These are phyloP conservation scores for Syncephalastrum racemosum DNA, from an alignment of 371 early-diverging fungal species.

Conservation along the genomic window DNA sequence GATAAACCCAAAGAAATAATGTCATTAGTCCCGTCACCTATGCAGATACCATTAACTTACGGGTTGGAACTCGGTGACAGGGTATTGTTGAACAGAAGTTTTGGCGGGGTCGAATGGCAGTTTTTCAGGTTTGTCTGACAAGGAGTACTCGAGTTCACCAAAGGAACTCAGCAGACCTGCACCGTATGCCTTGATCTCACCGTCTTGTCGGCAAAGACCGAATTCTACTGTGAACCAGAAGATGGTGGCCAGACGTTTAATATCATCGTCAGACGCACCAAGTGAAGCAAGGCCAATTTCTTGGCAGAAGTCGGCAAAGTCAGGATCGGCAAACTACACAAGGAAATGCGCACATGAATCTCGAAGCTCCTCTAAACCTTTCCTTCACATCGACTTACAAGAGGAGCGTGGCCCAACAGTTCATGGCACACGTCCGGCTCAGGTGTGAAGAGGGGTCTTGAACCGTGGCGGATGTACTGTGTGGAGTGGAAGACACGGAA, in stretches of 20 bases:
- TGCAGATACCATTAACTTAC: slow-evolving; percentile 23
- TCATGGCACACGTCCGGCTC: slow-evolving; percentile 94
- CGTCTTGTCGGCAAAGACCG: slow-evolving; percentile 87
- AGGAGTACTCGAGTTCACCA: slow-evolving; percentile 91
- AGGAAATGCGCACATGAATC: not conserved
- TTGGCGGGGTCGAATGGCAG: slow-evolving; percentile 84
- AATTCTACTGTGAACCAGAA: slow-evolving; percentile 97
- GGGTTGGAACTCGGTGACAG: slow-evolving; percentile 95
- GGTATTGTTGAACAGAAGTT: slow-evolving; percentile 83
- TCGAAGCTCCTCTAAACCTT: not conserved
- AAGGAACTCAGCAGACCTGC: slow-evolving; percentile 95
- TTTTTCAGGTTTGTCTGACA: slow-evolving; percentile 80
- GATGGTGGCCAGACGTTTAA: slow-evolving; percentile 87
- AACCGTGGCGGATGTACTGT: slow-evolving; percentile 95
- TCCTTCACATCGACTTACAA: slow-evolving; percentile 29
- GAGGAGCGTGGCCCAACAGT: slow-evolving; percentile 76
- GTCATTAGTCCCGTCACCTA: not conserved
- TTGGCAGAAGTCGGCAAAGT: slow-evolving; percentile 94
- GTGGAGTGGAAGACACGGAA: slow-evolving; percentile 97
- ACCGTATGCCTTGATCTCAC: slow-evolving; percentile 86
- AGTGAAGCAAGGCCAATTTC: slow-evolving; percentile 95
- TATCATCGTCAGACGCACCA: slow-evolving; percentile 92
- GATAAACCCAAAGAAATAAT: not conserved
- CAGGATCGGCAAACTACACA: slow-evolving; percentile 86
- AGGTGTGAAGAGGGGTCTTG: slow-evolving; percentile 91